phyloP scores from a whole-genome alignment of 2,329 filamentous ascomycete species.

The Endocalyx cinctus region DNA sequence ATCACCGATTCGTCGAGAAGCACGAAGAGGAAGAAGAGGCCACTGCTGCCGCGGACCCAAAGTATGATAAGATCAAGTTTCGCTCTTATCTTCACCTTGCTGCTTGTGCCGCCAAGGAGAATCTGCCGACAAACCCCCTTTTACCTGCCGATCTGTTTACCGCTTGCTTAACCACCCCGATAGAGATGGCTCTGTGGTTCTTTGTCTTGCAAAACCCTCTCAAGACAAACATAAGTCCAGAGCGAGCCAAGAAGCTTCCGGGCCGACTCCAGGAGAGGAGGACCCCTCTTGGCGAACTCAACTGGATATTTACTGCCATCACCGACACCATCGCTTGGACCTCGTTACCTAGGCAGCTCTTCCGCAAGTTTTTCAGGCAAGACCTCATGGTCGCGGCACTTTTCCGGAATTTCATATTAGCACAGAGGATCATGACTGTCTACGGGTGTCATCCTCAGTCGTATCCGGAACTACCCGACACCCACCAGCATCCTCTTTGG shows the following conservation, averaged over 20 bases:
- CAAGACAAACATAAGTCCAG: constrained; percentile 64
- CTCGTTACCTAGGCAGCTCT: constrained; percentile 79
- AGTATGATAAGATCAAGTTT: constrained; percentile 72
- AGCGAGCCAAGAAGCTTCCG: constrained; percentile 83
- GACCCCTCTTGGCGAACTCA: constrained; percentile 90
- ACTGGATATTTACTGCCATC: constrained; percentile 99
- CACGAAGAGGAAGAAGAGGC: constrained; percentile 87
- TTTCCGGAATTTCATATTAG: constrained; percentile 92
- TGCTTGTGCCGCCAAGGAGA: constrained; percentile 85
- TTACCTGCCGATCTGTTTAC: constrained; percentile 95
- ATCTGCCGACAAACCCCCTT: constrained; percentile 88
- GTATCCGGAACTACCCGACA: constrained; percentile 86
- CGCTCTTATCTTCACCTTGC: constrained; percentile 80
- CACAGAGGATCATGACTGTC: constrained; percentile 91
- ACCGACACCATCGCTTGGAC: constrained; percentile 99
- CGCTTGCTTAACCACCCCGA: constrained; percentile 90
- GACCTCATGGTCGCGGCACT: constrained; percentile 98
- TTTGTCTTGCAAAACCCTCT: constrained; percentile 90
- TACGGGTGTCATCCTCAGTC: constrained; percentile 96
- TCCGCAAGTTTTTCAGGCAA: constrained; percentile 95
- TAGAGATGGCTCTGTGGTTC: constrained; percentile 94
- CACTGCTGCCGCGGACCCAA: constrained; percentile 68
- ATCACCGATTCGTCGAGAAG: constrained; percentile 90
- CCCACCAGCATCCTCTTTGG: constrained; percentile 92
- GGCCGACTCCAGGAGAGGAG: constrained; percentile 88